These are phyloP conservation scores for Sporothrix protearum DNA, from an alignment of 2,329 filamentous ascomycete species.

Conservation along the genomic window DNA sequence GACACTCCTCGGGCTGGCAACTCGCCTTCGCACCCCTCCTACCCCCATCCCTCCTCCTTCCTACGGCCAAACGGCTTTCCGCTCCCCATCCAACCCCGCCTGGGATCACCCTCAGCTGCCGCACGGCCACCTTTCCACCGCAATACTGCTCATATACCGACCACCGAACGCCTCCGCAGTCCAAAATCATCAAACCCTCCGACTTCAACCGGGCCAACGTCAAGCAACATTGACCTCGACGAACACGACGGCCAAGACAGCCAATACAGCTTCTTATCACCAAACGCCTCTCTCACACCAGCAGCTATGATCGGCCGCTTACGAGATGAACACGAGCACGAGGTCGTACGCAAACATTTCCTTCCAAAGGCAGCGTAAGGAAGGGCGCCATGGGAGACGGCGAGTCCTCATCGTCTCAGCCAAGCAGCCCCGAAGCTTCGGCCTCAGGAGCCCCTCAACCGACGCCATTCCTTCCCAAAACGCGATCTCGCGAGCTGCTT, in stretches of 20 bases:
- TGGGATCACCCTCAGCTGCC: neutral
- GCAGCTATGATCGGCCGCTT: slow-evolving; percentile 47
- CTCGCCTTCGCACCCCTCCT: neutral
- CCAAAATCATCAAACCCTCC: slow-evolving; percentile 6
- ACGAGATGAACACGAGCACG: slow-evolving; percentile 38
- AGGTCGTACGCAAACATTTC: slow-evolving; percentile 52
- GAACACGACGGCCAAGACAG: neutral
- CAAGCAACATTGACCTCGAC: neutral
- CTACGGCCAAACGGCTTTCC: neutral
- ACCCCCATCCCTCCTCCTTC: neutral
- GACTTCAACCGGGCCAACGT: neutral
- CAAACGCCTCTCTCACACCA: slow-evolving; percentile 31
- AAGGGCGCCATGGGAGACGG: slow-evolving; percentile 18
- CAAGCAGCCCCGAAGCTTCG: neutral
- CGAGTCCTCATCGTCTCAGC: neutral
- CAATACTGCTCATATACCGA: neutral
- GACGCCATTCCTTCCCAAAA: slow-evolving; percentile 57
- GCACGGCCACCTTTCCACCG: neutral
- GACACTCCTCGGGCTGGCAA: neutral
- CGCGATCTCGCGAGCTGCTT: slow-evolving; percentile 64
- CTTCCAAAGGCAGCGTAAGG: slow-evolving; percentile 52
- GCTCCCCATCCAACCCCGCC: neutral
- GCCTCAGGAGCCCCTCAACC: slow-evolving; percentile 18
- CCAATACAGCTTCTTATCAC: neutral
- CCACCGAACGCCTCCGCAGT: neutral